Evolutionary conservation across 2,329 filamentous ascomycete species (phyloP), one percentile per base, ranked within the genome.

Genomic region (Ophiostoma sp.): DNA sequence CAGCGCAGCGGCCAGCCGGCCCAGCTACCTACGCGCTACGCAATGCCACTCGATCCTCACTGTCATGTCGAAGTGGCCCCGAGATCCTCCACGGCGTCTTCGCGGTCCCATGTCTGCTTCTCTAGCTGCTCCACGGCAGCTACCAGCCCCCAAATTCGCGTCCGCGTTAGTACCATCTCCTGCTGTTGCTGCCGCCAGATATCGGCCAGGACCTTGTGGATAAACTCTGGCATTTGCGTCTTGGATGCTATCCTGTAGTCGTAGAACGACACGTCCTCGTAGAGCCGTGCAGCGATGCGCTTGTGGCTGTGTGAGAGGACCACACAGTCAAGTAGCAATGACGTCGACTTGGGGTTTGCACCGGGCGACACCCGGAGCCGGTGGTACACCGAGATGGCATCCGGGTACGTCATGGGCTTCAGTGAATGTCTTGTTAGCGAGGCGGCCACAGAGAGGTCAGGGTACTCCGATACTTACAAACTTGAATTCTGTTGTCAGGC

Each of bases 401-500:
- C 94, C 0, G 94, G 94, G 81, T 89, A 97, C 45, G 87, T 91
- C 88, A 97, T 91, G 19, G 94, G 93, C 92, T 94, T 76, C 11
- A 15, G 19, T 9, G 36, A 25, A 2, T 17, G 3, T 39, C 17
- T 6, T 25, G 36, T 59, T 31, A 31, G 42, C 19, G n/a, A n/a
- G n/a, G n/a, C n/a, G n/a, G n/a, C n/a, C n/a, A n/a, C n/a, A n/a
- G n/a, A n/a, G n/a, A n/a, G n/a, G 9, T 5, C 36, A 39, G 3
- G 12, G 36, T 22, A n/a, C n/a, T n/a, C n/a, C n/a, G 33, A 31
- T 22, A 85, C 91, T 76, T 80, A 96, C 93, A 83, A 97, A 94
- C 83, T 97, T 97, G 82, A 92, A 97, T 77, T 97, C 91, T 0
- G 92, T 91, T 77, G 88, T 92, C 77, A 97, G 94, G 77, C 90